Conservation (phyloP, 202 grass and related monocot species). For the Thinopyrum obtusiflorum region DNA sequence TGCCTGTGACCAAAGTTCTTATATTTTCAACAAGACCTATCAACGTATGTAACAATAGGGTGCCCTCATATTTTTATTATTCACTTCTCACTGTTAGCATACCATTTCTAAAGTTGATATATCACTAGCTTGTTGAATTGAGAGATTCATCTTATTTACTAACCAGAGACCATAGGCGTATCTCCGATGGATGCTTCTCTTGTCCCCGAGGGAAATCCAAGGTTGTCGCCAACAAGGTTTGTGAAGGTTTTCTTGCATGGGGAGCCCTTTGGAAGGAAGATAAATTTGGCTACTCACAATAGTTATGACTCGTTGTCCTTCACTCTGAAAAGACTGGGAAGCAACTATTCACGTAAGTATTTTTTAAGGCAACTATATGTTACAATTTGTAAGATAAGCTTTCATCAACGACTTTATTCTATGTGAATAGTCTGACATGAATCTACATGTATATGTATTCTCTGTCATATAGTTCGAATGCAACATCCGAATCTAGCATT, state of each 20-base stretch:
- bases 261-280: slow-evolving; percentile 31
- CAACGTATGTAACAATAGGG: neutral
- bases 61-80: neutral
- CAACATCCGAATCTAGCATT: neutral
- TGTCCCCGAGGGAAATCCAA: neutral
- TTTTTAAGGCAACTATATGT: neutral
- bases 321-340: slow-evolving; percentile 29
- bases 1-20: neutral
- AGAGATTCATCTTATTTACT: neutral
- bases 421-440: neutral
- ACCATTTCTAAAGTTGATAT: neutral
- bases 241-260: slow-evolving; percentile 60
- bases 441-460: neutral
- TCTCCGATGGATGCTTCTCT: slow-evolving; percentile 16
- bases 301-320: slow-evolving; percentile 34
- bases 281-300: slow-evolving; percentile 36
- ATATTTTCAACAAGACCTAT: neutral
- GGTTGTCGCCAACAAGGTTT: slow-evolving; percentile 28
- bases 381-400: neutral
- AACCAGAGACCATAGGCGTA: neutral
- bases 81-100: neutral
- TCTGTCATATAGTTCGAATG: too few species aligned
- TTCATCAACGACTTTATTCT: neutral
- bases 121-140: neutral
- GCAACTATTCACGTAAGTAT: slow-evolving; percentile 48